Percentiles rank a stretch among this genome's conserved stretches.
Evolutionary conservation across 352 stramenopile species (phyloP).

Genomic region (Phytopythium vexans): DNA sequence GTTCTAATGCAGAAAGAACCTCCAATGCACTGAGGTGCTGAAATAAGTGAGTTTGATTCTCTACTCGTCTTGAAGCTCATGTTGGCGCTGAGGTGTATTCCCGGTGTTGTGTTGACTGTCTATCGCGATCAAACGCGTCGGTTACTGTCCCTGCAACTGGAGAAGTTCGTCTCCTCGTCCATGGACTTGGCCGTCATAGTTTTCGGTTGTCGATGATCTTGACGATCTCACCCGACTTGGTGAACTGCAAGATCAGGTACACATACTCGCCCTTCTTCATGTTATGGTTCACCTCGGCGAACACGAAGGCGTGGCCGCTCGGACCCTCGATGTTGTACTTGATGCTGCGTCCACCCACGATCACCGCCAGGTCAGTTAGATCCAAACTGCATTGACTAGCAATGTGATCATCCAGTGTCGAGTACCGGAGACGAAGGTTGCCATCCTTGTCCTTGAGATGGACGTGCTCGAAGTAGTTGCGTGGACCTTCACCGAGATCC

Average conservation of each 20-base stretch:
- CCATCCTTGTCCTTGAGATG: slow-evolving; percentile 88
- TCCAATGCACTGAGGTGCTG: too few relatives aligned
- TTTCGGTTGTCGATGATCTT: slow-evolving; percentile 93
- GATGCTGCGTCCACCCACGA: slow-evolving; percentile 39
- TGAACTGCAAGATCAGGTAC: slow-evolving; percentile 94
- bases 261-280: slow-evolving; percentile 95
- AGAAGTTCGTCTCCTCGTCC: too few relatives aligned
- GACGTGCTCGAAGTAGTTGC: slow-evolving; percentile 65
- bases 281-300: slow-evolving; percentile 88
- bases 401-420: not conserved
- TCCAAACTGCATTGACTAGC: too few relatives aligned
- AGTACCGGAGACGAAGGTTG: slow-evolving; percentile 61
- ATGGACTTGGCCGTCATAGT: not conserved
- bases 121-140: too few relatives aligned
- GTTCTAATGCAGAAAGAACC: too few relatives aligned
- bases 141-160: too few relatives aligned
- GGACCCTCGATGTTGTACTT: slow-evolving; percentile 95
- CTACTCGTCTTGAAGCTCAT: too few relatives aligned
- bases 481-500: too few relatives aligned
- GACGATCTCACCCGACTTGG: slow-evolving; percentile 85
- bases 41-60: too few relatives aligned
- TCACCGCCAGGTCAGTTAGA: not conserved
- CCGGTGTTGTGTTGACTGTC: too few relatives aligned
- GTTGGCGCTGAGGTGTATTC: too few relatives aligned
- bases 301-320: slow-evolving; percentile 84